phyloP scores from a whole-genome alignment of 2,329 filamentous ascomycete genomes.

The Verticillium dahliae region DNA sequence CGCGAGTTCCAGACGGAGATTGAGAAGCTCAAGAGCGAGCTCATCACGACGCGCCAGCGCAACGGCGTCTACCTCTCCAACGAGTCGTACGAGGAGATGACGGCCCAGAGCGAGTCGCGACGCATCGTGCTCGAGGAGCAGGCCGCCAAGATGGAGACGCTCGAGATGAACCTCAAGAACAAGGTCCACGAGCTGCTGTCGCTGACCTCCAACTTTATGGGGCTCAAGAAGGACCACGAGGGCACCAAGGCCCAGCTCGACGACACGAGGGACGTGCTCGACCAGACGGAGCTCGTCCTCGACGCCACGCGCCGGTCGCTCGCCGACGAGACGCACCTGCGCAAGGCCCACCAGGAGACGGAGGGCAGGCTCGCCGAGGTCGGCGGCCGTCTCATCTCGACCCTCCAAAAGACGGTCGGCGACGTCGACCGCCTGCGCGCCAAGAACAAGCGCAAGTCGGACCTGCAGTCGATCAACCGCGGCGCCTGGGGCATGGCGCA shows the following conservation, averaged over 20 bases:
- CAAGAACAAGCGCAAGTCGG: constrained; percentile 79
- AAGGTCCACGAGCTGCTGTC: constrained; percentile 90
- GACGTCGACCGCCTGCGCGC: constrained; percentile 79
- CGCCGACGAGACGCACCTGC: constrained; percentile 70
- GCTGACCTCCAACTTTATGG: constrained; percentile 80
- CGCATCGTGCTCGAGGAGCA: constrained; percentile 91
- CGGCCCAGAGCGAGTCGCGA: constrained; percentile 83
- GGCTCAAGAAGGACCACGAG: constrained; percentile 85
- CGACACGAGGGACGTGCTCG: constrained; percentile 72
- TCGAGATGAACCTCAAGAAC: constrained; percentile 84
- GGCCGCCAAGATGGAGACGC: constrained; percentile 81
- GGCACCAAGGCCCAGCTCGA: constrained; percentile 65
- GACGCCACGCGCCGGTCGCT: constrained; percentile 69
- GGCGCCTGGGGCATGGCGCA: constrained; percentile 73
- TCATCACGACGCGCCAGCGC: constrained; percentile 85
- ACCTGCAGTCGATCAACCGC: constrained; percentile 74
- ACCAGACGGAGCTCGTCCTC: constrained; percentile 82
- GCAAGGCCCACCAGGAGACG: constrained; percentile 79
- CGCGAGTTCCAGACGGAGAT: constrained; percentile 89
- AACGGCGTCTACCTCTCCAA: constrained; percentile 93
- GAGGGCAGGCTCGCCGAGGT: constrained; percentile 70
- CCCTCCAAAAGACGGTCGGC: constrained; percentile 67
- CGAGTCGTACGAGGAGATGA: constrained; percentile 86
- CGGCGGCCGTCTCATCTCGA: constrained; percentile 70
- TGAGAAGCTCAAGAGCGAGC: constrained; percentile 86